Conservation (phyloP, 129 eudicot species). For the Calendula officinalis region DNA sequence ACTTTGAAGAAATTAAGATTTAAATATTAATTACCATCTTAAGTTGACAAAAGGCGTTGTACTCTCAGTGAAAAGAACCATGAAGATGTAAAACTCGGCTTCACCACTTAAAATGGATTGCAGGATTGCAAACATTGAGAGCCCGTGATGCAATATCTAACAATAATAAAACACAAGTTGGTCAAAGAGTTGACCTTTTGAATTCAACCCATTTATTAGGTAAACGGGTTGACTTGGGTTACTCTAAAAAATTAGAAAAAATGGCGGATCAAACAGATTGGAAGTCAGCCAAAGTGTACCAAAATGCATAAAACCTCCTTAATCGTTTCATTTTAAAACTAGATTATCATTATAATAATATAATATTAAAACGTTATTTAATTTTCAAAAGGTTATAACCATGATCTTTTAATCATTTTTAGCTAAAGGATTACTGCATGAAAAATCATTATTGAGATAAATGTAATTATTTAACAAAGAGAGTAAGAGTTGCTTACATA, state of each 20-base stretch:
- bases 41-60: constrained; percentile 79
- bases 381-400: too few relatives aligned
- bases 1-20: not conserved
- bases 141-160: constrained; percentile 74
- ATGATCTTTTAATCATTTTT: too few relatives aligned
- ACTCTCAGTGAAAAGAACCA: constrained; percentile 75
- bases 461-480: not conserved
- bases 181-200: not conserved
- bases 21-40: constrained; percentile 56
- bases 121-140: constrained; percentile 54
- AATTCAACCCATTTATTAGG: not conserved
- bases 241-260: not conserved
- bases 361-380: too few relatives aligned
- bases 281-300: too few relatives aligned
- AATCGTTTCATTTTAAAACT: too few relatives aligned
- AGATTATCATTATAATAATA: too few relatives aligned
- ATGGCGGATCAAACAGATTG: too few relatives aligned
- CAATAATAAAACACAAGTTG: not conserved
- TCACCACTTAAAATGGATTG: constrained; percentile 65
- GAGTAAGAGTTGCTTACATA: constrained; percentile 57
- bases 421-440: too few relatives aligned
- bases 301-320: too few relatives aligned
- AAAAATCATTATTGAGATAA: too few relatives aligned
- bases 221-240: not conserved
- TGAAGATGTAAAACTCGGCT: constrained; percentile 62